Percentiles rank a stretch among this genome's conserved stretches.
Evolutionary conservation across 768 basidiomycete genomes (phyloP).

Genomic region (Vararia minispora): DNA sequence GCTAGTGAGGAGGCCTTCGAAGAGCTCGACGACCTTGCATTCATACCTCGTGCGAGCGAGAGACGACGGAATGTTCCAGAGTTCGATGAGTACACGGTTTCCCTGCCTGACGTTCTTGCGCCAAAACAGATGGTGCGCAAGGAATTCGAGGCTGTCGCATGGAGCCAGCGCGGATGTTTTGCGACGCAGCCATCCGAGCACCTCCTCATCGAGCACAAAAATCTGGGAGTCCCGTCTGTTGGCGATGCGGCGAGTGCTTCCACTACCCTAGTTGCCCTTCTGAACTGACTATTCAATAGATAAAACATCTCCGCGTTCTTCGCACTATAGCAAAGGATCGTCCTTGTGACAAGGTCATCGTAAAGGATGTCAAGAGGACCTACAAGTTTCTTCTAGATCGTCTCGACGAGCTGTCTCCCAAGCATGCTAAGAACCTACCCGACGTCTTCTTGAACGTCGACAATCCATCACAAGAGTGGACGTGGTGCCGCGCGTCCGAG

Average conservation of each 20-base stretch:
- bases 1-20: slow-evolving; percentile 21
- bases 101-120: slow-evolving; percentile 24
- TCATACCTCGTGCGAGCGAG: slow-evolving; percentile 28
- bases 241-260: slow-evolving; percentile 31
- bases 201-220: slow-evolving; percentile 24
- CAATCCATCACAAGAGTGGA: slow-evolving; percentile 27
- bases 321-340: slow-evolving; percentile 21
- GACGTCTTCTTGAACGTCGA: slow-evolving; percentile 38
- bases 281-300: slow-evolving; percentile 21
- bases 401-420: slow-evolving; percentile 14
- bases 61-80: slow-evolving; percentile 8
- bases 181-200: slow-evolving; percentile 19
- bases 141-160: slow-evolving; percentile 30
- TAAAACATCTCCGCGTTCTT: slow-evolving; percentile 29
- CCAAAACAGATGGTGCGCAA: slow-evolving; percentile 28
- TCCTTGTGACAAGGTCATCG: slow-evolving; percentile 19
- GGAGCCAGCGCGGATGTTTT: slow-evolving; percentile 37
- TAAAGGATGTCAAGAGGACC: slow-evolving; percentile 29
- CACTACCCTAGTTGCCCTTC: no score
- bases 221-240: slow-evolving; percentile 28
- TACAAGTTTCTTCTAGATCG: slow-evolving; percentile 31
- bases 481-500: slow-evolving; percentile 28
- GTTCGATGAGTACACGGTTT: slow-evolving; percentile 11
- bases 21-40: slow-evolving; percentile 26
- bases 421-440: slow-evolving; percentile 14